Percentiles rank a stretch among this genome's conserved stretches.
Evolutionary conservation across 139 green algal species (phyloP).

Genomic region (Chlorella vulgaris): DNA sequence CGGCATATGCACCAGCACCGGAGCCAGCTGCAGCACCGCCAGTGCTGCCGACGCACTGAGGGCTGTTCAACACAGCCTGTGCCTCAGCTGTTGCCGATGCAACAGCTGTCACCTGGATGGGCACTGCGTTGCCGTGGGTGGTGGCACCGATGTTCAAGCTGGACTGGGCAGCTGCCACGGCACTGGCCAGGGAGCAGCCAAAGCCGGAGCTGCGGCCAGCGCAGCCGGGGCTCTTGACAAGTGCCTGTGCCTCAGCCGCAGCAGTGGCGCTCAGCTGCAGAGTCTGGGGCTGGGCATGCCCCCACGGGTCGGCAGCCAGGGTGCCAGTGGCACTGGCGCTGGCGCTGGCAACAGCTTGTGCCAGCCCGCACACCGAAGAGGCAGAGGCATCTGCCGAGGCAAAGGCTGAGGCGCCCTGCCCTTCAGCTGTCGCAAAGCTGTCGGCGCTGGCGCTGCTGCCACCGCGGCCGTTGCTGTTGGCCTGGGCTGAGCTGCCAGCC

Average conservation of each 20-base stretch:
- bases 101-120: not conserved
- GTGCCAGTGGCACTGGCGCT: not conserved
- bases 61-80: not conserved
- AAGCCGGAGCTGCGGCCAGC: not conserved
- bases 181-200: slow-evolving; percentile 7
- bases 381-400: not conserved
- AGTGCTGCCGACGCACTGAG: not conserved
- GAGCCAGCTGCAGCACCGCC: not conserved
- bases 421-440: not conserved
- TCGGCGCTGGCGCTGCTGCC: not conserved
- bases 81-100: slow-evolving; percentile 5
- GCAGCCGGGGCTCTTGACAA: slow-evolving; percentile 4
- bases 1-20: not conserved
- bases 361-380: not conserved
- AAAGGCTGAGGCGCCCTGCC: not conserved
- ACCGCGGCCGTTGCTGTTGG: not conserved
- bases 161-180: not conserved
- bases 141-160: not conserved
- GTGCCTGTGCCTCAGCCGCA: not conserved
- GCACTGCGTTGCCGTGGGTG: not conserved
- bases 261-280: slow-evolving; percentile 17
- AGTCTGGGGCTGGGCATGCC: too few species aligned
- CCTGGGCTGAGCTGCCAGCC: not conserved
- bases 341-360: slow-evolving; percentile 7
- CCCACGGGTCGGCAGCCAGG: not conserved